Evolutionary conservation across 2,329 filamentous ascomycete species (phyloP).

Genomic region (Cladosporium cucumerinum): DNA sequence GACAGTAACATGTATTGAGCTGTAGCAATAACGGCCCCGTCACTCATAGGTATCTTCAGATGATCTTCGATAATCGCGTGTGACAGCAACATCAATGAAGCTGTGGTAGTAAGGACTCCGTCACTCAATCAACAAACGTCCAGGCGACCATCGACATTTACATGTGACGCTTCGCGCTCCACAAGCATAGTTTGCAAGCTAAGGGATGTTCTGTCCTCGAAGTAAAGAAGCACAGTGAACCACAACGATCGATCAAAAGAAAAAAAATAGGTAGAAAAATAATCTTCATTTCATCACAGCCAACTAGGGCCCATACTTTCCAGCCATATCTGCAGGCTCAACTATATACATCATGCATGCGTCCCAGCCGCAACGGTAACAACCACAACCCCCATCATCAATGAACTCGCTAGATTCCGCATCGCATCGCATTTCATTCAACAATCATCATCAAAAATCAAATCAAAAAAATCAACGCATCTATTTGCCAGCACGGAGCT

Average conservation of each 20-base stretch:
- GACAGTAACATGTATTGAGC: neutral
- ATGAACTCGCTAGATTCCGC: neutral
- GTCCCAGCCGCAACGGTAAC: neutral
- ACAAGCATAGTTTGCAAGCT: too few species aligned
- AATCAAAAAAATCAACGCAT: neutral
- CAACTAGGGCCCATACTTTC: neutral
- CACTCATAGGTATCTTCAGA: too few species aligned
- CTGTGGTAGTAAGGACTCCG: too few species aligned
- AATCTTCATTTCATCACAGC: neutral
- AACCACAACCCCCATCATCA: neutral
- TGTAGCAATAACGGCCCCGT: too few species aligned
- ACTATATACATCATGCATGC: neutral
- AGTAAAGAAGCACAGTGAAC: neutral
- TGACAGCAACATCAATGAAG: too few species aligned
- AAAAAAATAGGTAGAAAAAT: neutral
- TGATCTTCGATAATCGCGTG: too few species aligned
- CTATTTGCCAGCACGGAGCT: slow-evolving; percentile 12
- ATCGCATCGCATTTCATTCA: neutral
- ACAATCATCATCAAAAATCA: neutral
- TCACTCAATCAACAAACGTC: too few species aligned
- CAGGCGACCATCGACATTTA: too few species aligned
- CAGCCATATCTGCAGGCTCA: neutral
- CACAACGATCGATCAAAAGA: neutral
- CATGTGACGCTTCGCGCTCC: too few species aligned
- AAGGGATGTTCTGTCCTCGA: too few species aligned